A percentile compares a stretch with the other conserved stretches of the same genome.
Evolutionary conservation across 1,284 basidiomycete genomes (phyloP).

Genomic region (Cryptococcus maquisensis): DNA sequence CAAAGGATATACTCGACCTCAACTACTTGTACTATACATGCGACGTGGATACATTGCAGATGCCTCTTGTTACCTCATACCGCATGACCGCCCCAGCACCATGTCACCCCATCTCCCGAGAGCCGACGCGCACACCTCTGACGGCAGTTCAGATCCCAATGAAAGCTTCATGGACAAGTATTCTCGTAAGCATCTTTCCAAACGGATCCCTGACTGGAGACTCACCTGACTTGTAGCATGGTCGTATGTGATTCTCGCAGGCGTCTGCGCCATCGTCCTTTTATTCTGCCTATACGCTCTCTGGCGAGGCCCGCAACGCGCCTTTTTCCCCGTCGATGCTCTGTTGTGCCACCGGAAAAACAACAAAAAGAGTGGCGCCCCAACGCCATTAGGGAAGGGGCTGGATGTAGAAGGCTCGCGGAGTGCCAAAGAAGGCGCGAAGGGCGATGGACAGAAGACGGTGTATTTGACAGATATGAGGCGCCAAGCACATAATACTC

Average conservation of each 20-base stretch:
- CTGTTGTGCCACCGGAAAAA: neutral
- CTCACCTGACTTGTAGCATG: neutral
- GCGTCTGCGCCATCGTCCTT: neutral
- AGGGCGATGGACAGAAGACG: conserved; percentile 4
- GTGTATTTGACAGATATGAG: conserved; percentile 13
- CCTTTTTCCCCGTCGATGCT: neutral
- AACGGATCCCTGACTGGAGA: too few species aligned
- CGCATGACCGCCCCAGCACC: neutral
- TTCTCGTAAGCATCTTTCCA: neutral
- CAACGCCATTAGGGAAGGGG: neutral
- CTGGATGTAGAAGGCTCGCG: neutral
- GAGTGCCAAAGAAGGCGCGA: neutral
- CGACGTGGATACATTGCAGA: too few species aligned
- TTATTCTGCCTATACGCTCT: conserved; percentile 13
- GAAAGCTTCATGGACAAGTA: neutral
- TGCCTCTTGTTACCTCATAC: neutral
- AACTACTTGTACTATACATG: too few species aligned
- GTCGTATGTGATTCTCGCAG: neutral
- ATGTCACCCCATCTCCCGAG: neutral
- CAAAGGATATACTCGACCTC: too few species aligned
- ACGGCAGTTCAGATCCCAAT: neutral
- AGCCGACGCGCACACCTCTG: neutral
- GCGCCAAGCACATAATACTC: neutral
- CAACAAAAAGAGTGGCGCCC: neutral
- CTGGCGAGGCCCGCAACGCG: conserved; percentile 10